phyloP scores from a whole-genome alignment of 108 stramenopile species.

The Epithemia pelagica region DNA sequence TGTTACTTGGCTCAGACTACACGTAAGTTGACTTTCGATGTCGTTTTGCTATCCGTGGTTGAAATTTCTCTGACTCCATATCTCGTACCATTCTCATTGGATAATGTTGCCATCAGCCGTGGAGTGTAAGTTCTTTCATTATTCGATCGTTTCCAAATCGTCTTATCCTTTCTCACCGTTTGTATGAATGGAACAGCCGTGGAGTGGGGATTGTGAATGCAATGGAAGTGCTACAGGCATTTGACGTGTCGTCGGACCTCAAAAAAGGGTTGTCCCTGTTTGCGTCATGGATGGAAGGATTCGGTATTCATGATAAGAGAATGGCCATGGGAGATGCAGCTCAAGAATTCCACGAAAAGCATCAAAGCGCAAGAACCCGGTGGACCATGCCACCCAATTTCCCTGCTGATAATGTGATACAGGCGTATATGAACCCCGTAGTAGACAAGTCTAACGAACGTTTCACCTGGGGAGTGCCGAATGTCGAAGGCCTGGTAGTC shows the following conservation, averaged over 20 bases:
- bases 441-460: conserved; percentile 57
- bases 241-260: conserved; percentile 50
- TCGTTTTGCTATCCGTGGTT: too few relatives aligned
- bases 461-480: conserved; percentile 86
- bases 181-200: background rate
- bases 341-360: conserved; percentile 59
- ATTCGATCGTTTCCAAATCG: background rate
- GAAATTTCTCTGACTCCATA: too few relatives aligned
- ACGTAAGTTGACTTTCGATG: conserved; percentile 78
- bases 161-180: background rate
- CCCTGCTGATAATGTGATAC: conserved; percentile 60
- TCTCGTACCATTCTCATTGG: too few relatives aligned
- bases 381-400: conserved; percentile 84
- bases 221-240: conserved; percentile 92
- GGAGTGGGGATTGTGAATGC: conserved; percentile 97
- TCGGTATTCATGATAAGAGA: conserved; percentile 32
- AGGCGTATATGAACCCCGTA: conserved; percentile 80
- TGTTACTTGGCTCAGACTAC: conserved; percentile 97
- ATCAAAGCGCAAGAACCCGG: conserved; percentile 65
- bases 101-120: background rate
- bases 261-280: conserved; percentile 63
- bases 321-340: conserved; percentile 12
- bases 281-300: conserved; percentile 82
- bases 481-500: conserved; percentile 51
- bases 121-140: background rate